Conservation (phyloP, 768 basidiomycete genomes). For the Lentinula sp. region DNA sequence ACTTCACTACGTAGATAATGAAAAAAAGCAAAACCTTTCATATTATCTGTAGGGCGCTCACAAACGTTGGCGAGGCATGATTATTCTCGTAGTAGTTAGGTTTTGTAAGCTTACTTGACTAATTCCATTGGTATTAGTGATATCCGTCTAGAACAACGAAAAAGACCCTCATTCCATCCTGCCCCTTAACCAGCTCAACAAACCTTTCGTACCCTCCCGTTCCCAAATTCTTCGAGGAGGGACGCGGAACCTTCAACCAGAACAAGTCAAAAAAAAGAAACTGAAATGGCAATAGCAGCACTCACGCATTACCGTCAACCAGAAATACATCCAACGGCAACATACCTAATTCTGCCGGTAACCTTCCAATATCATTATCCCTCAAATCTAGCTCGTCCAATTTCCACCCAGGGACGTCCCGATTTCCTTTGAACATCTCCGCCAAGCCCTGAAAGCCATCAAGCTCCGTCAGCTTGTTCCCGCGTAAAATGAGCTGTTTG, state of each 20-base stretch:
- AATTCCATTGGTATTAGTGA: too few species aligned
- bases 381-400: slow-evolving; percentile 79
- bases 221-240: slow-evolving; percentile 83
- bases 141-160: too few species aligned
- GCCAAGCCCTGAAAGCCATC: slow-evolving; percentile 59
- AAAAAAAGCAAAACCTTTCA: too few species aligned
- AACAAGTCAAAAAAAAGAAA: not conserved
- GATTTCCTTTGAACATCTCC: slow-evolving; percentile 59
- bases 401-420: slow-evolving; percentile 61
- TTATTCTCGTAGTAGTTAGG: too few species aligned
- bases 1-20: slow-evolving; percentile 12
- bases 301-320: slow-evolving; percentile 82
- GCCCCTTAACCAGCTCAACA: slow-evolving; percentile 73
- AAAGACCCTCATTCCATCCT: slow-evolving; percentile 45
- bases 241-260: slow-evolving; percentile 60
- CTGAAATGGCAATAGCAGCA: slow-evolving; percentile 9
- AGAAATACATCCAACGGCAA: slow-evolving; percentile 75
- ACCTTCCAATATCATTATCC: slow-evolving; percentile 71
- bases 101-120: too few species aligned
- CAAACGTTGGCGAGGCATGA: too few species aligned
- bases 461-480: slow-evolving; percentile 59
- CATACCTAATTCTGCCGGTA: slow-evolving; percentile 67
- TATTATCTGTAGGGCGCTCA: too few species aligned
- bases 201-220: slow-evolving; percentile 77
- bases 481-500: slow-evolving; percentile 58